Base-by-base conservation (phyloP, 2,329 filamentous ascomycete genomes). In the Diaporthe australafricana region DNA sequence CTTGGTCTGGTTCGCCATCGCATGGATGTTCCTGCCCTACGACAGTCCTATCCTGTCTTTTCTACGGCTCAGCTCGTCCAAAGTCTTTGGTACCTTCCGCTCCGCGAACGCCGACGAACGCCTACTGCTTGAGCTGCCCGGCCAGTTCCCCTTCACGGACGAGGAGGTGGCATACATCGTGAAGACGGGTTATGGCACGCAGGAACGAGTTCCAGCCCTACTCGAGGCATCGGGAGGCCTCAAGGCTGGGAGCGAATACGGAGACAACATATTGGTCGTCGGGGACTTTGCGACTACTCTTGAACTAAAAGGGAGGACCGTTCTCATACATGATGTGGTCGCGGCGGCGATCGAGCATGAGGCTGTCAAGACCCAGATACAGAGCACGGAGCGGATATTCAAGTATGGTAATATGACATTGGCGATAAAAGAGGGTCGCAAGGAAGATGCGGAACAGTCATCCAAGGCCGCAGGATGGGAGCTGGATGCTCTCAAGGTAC, bases 181-280 rank as follows among this genome's bases (percentile, higher is more conserved):
- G 74, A 89, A 89, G 79, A 89, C 87, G 5, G 87, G 87, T 38
- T 89, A 87, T 76, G 87, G 87, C 68, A 89, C 87, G 22, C 83
- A 83, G 57, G 79, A 84, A 63, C 84, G 87, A 17, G 80, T 89
- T 35, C 79, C 82, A 5, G 82, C 84, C 14, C 84, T 87, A 77
- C 78, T 89, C 14, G 80, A 83, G 52, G 86, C 87, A 0, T 80
- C 88, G 53, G 81, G 83, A 77, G 77, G 52, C 72, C 68, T 72
- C 38, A 67, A 68, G 45, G 38, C 35, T 42, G 81, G 14, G 80
- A 84, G 68, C 78, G 80, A 68, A 76, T 67, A 78, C 14, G 81
- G 82, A 56, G 77, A 79, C 73, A 82, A 84, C 32, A 83, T 86
- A 32, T 70, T 89, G 3, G 82, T 89, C 11, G 84, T 88, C 17